phyloP scores from a whole-genome alignment of 225 moss, liverwort and hornwort genomes.

The Marchantia polymorpha region DNA sequence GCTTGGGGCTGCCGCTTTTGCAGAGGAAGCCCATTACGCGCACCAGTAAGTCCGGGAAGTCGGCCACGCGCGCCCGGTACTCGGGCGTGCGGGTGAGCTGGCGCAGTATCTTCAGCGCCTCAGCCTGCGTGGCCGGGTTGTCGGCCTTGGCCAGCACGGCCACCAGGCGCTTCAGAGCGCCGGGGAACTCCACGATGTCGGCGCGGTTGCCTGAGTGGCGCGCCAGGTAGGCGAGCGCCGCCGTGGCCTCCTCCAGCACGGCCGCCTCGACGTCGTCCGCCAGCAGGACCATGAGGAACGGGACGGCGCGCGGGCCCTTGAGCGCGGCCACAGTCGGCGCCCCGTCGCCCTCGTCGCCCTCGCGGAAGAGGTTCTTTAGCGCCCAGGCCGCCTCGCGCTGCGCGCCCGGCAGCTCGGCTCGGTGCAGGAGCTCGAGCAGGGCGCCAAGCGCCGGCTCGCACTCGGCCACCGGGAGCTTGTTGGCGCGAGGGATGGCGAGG shows the following conservation, averaged over 20 bases:
- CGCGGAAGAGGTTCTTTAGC: conserved; percentile 28
- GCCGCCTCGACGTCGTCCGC: not conserved
- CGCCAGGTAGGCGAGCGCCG: conserved; percentile 25
- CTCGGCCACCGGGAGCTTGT: conserved; percentile 23
- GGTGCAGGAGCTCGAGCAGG: conserved; percentile 21
- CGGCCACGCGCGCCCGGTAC: conserved; percentile 21
- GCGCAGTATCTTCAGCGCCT: conserved; percentile 25
- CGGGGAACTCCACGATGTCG: conserved; percentile 30
- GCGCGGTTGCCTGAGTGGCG: not conserved
- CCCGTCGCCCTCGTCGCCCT: conserved; percentile 19
- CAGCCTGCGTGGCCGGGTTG: conserved; percentile 13
- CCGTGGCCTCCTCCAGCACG: conserved; percentile 21
- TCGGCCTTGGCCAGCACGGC: conserved; percentile 16
- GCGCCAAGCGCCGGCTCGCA: conserved; percentile 14
- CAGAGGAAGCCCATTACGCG: conserved; percentile 12
- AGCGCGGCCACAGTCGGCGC: not conserved
- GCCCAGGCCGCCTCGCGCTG: conserved; percentile 30
- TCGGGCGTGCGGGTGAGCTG: conserved; percentile 25
- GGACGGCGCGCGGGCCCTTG: conserved; percentile 19
- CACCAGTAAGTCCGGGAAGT: conserved; percentile 18
- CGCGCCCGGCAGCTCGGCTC: not conserved
- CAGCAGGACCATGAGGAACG: conserved; percentile 18
- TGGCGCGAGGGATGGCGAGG: conserved; percentile 24
- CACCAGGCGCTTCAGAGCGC: conserved; percentile 24
- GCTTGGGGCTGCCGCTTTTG: conserved; percentile 14